Base-by-base conservation (phyloP, 306 rosid species). In the Cucurbita argyrosperma region DNA sequence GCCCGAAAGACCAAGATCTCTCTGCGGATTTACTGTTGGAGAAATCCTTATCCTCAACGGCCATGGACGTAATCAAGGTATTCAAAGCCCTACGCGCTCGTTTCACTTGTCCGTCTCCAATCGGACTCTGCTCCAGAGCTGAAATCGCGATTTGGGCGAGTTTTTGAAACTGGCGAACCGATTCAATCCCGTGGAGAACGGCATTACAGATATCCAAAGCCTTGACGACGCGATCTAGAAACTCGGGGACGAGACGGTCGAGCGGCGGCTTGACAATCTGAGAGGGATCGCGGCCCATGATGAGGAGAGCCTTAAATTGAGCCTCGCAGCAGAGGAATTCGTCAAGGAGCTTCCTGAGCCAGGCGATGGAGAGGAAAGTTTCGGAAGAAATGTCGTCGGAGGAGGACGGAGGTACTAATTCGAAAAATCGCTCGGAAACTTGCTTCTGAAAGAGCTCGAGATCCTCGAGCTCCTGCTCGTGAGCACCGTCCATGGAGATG, bases 101-200 rank as follows among this genome's bases (percentile, higher is more conserved):
- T 4, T 96, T 91, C 9, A 87, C 90, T 76, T 91, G 96, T 0
- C 99, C 99, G 1, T 95, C 96, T 0, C 97, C 96, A n/a, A 95
- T 72, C 4, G 96, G 97, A 50, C 76, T 35, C 6, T 83, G 84
- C 8, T 84, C 86, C 13, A 95, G 74, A 21, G 99, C 85, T 11
- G 85, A 43, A 15, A 95, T 88, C 0, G 86, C 96, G 5, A 91
- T 91, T 82, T 88, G 92, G 0, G 96, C 96, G 3, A 91, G 88
- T 54, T 91, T 86, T 76, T 95, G 96, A 59, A 86, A 82, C 30
- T 88, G 88, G 10, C 84, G 79, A 10, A 95, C 67, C 1, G 96
- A 86, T 5, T 95, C 99, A 12, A 95, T 58, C 9, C 97, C 99
- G 11, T 86, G 86, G 0, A 81, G 43, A 55, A 89, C 90, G 3